Evolutionary conservation across 2,329 filamentous ascomycete species (phyloP).

Genomic region (Cercospora canescens): DNA sequence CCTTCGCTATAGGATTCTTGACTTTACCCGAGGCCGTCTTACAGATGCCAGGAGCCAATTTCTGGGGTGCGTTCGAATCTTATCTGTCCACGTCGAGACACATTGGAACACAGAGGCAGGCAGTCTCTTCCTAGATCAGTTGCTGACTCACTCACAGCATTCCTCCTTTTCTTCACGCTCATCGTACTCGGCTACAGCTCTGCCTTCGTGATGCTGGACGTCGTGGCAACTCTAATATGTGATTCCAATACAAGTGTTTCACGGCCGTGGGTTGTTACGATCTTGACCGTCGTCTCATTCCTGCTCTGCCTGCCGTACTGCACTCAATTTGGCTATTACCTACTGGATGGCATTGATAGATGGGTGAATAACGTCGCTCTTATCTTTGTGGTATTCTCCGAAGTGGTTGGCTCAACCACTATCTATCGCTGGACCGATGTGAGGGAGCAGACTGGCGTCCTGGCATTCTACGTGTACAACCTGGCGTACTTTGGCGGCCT

Average conservation of each 20-base stretch:
- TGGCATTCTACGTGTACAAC: slow-evolving; percentile 50
- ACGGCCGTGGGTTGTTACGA: slow-evolving; percentile 52
- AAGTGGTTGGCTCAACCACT: slow-evolving; percentile 55
- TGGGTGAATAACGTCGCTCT: slow-evolving; percentile 59
- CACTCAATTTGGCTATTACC: slow-evolving; percentile 59
- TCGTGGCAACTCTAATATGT: slow-evolving; percentile 55
- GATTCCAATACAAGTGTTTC: slow-evolving; percentile 49
- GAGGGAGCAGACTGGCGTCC: slow-evolving; percentile 46
- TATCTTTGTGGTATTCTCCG: slow-evolving; percentile 56
- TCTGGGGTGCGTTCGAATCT: slow-evolving; percentile 44
- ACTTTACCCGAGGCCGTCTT: slow-evolving; percentile 58
- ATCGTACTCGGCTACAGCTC: slow-evolving; percentile 60
- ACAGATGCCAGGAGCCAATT: slow-evolving; percentile 59
- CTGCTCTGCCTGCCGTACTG: slow-evolving; percentile 58
- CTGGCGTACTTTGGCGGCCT: slow-evolving; percentile 56
- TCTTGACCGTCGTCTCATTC: slow-evolving; percentile 52
- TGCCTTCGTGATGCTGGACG: slow-evolving; percentile 61
- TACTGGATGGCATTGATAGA: slow-evolving; percentile 56
- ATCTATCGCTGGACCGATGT: slow-evolving; percentile 56
- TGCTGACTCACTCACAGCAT: slow-evolving; percentile 33
- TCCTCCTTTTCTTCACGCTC: slow-evolving; percentile 60
- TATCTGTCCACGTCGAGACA: too few relatives aligned
- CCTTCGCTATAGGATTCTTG: slow-evolving; percentile 62
- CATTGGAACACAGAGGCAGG: too few relatives aligned
- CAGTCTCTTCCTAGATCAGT: background rate